Evolutionary conservation across 2,329 filamentous ascomycete genomes (phyloP), one percentile per base, ranked within the genome.

Genomic region (Aspergillus sp.): DNA sequence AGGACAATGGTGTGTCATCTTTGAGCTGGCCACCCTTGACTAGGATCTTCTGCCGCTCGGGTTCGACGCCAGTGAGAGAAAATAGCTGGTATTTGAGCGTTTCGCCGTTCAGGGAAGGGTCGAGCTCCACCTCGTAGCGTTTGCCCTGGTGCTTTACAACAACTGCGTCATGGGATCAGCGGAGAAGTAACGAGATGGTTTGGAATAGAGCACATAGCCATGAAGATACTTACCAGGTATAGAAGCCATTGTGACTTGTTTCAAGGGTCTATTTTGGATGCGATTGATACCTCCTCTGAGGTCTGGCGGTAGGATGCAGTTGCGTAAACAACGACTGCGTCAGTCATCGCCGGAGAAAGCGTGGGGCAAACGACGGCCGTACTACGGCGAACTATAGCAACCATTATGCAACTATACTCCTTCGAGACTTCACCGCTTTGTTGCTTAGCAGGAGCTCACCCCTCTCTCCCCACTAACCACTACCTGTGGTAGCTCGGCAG

Each of bases 21-120:
- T 97, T 99, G 69, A 99, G 87, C 78, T 96, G 92, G 65, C 91
- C 91, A 66, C 92, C 92, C 79, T 97, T 97, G 77, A 97, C 87
- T 59, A 99, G 81, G 69, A 99, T 91, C 81, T 98, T 98, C 78
- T 99, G 96, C 64, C 94, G 90, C 64, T 96, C 91, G 66, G 95
- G 95, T 75, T 98, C 95, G 73, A 99, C 95, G 63, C 91, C 92
- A 50, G 95, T 99, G 58, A 99, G 83, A 64, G 93, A 97, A 81
- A 90, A 99, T 60, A 99, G 86, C 77, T 98, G 95, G 72, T 91
- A 91, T 78, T 98, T 99, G 82, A 99, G 92, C 59, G 91, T 91
- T 78, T 97, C 92, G 78, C 95, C 95, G 63, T 88, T 92, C 49
- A 91, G 89, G 25, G 86, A 83, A 47, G 91, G 85, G 75, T 98